Evolutionary conservation across 108 stramenopile species (phyloP), one percentile per base, ranked within the genome.

Genomic region (Chaetoceros muelleri): DNA sequence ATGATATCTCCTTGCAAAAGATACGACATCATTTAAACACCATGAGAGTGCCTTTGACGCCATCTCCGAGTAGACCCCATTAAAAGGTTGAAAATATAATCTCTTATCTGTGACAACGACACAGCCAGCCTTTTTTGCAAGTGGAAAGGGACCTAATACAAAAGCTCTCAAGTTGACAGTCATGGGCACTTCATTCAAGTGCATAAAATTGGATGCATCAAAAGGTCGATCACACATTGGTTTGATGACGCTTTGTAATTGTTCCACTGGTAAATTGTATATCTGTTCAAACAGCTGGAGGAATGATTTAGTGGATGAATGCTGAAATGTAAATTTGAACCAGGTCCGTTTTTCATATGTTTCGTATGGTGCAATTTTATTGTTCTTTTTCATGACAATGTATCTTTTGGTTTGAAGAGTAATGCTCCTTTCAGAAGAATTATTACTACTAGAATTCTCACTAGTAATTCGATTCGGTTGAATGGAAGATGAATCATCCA

Each of bases 41-140:
- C 85, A 90, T 20, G 44, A 62, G 21, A 24, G 66, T 24, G 48
- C 57, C 46, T 60, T 64, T 31, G 26, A 40, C 5, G 48, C 30
- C 22, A 66, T 27, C 8, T 51, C 54, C 28, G 44, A 58, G 52
- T 64, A 60, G n/a, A 65, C 70, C 52, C 68, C 73, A 19, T 47
- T 21, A 1, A 66, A 70, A 3, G 73, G 78, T 55, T 91, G 85
- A 71, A 91, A 91, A 57, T 87, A 87, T 18, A 91, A 28, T 22
- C 76, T 67, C 59, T 74, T 71, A 24, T 74, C 58, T 18, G 85
- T 91, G 18, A 85, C 55, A 8, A 85, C 61, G 48, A 78, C 34
- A 57, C 70, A 75, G 2, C 85, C 90, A 2, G 64, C 64, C 31
- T 76, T 64, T 25, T 55, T 54, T 59, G 80, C 73, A 20, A 91